Conservation (phyloP, 2,329 filamentous ascomycete genomes). For the Penicillium sp. region DNA sequence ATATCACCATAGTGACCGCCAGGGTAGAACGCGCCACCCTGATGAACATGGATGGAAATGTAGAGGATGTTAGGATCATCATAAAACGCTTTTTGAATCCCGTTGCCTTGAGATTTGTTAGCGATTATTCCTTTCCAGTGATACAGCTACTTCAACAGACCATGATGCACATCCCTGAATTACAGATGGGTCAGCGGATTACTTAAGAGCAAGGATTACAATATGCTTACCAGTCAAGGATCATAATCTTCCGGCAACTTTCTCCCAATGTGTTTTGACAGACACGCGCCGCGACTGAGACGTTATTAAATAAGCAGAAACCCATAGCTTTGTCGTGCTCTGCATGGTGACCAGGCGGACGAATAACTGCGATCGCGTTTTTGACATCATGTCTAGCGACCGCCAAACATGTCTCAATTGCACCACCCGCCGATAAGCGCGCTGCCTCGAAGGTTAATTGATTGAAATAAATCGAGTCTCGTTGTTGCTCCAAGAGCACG, state of each 20-base stretch:
- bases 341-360: slow-evolving; percentile 92
- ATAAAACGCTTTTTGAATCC: slow-evolving; percentile 95
- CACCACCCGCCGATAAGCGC: slow-evolving; percentile 81
- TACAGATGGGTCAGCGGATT: not conserved
- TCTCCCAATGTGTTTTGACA: slow-evolving; percentile 81
- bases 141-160: slow-evolving; percentile 30
- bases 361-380: slow-evolving; percentile 93
- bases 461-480: slow-evolving; percentile 81
- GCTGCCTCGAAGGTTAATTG: slow-evolving; percentile 78
- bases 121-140: slow-evolving; percentile 10
- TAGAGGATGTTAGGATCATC: slow-evolving; percentile 92
- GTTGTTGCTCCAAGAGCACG: slow-evolving; percentile 65
- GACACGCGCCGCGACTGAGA: slow-evolving; percentile 84
- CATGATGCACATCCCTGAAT: slow-evolving; percentile 67
- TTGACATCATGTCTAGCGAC: slow-evolving; percentile 81
- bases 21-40: slow-evolving; percentile 83
- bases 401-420: slow-evolving; percentile 93
- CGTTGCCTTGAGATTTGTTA: slow-evolving; percentile 65
- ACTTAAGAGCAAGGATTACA: not conserved
- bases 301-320: slow-evolving; percentile 98
- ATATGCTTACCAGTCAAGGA: slow-evolving; percentile 84
- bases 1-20: slow-evolving; percentile 59
- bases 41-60: slow-evolving; percentile 89
- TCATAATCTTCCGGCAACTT: slow-evolving; percentile 80
- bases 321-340: slow-evolving; percentile 84